Base-by-base conservation (phyloP, 179 eudicot genomes). In the Heliamphora pulchella region DNA sequence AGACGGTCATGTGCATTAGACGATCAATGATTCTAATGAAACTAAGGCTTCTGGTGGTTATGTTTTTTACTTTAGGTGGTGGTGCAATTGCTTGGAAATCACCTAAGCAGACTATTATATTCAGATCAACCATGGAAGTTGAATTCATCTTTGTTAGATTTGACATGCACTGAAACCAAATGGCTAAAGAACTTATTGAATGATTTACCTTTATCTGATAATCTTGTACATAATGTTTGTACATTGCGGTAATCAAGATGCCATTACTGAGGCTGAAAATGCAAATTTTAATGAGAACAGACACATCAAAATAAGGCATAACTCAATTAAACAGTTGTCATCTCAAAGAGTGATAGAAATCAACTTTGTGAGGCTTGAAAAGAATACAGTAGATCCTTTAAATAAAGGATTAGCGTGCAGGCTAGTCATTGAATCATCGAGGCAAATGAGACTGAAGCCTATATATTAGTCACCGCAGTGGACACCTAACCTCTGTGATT, bases 41-140 rank as follows among this genome's bases (percentile, higher is more conserved):
- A 78, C 31, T 14, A 78, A 78, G 2, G 11, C 80, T 0, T 51
- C 72, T 13, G 15, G 74, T 66, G 80, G 47, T 4, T 78, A 78
- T 53, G 50, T 66, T 1, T 78, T 65, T 47, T 31, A 78, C 17
- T 2, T 22, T 77, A 64, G 61, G 44, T 2, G 47, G 59, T 15
- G 80, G 72, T 1, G 80, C 46, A 22, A 4, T 75, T 1, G 59
- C 67, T 3, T 75, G 48, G 48, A 58, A 58, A 41, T 75, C 66
- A 1, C 0, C 22, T 14, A 75, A 75, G 9, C 67, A 75, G 58
- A 61, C 78, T 14, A 2, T 9, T 44, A 59, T 39, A 14, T 63
- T 53, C 11, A 59, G 47, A 59, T 59, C 54, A 4, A 75, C 41
- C 5, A 75, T 59, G 53, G 39, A 75, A 13, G 41, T 7, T 1